phyloP scores from a whole-genome alignment of 75 land plant genomes.

The Picea sitchensis region DNA sequence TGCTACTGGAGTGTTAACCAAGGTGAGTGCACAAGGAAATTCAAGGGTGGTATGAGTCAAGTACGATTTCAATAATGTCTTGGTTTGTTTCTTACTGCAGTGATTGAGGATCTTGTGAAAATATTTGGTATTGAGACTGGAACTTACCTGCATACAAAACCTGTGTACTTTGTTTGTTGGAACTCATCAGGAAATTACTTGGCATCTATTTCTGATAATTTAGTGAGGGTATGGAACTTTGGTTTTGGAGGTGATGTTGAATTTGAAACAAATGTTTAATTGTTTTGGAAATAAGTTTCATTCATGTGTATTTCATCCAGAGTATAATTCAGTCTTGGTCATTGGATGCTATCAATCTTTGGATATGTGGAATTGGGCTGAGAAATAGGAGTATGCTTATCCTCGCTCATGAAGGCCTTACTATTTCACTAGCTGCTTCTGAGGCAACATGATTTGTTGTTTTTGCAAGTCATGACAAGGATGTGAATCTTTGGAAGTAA shows the following conservation, averaged over 20 bases:
- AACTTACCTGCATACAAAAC: too few relatives aligned
- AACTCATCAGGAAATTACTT: conserved; percentile 22
- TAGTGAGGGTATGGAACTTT: too few relatives aligned
- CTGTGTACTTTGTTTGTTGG: conserved; percentile 33
- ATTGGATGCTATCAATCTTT: conserved; percentile 69
- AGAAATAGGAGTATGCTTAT: conserved; percentile 68
- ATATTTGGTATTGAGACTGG: too few relatives aligned
- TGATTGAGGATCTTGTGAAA: too few relatives aligned
- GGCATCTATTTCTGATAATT: conserved; percentile 31
- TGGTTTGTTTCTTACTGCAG: conserved; percentile 48
- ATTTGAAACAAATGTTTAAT: conserved; percentile 39
- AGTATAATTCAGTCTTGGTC: conserved; percentile 31
- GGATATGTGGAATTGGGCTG: conserved; percentile 75
- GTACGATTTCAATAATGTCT: conserved; percentile 60
- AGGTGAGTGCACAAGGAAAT: too few relatives aligned
- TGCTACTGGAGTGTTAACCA: too few relatives aligned
- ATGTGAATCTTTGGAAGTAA: conserved; percentile 83
- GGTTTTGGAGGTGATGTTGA: too few relatives aligned
- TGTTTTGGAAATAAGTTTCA: conserved; percentile 51
- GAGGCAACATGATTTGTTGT: too few relatives aligned
- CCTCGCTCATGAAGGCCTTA: too few relatives aligned
- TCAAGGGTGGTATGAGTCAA: too few relatives aligned
- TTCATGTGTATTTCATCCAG: conserved; percentile 57
- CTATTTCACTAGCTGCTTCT: conserved; percentile 77
- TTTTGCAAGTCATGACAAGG: conserved; percentile 93